phyloP scores from a whole-genome alignment of 805 yeast species.

The Zygosaccharomyces lentus region DNA sequence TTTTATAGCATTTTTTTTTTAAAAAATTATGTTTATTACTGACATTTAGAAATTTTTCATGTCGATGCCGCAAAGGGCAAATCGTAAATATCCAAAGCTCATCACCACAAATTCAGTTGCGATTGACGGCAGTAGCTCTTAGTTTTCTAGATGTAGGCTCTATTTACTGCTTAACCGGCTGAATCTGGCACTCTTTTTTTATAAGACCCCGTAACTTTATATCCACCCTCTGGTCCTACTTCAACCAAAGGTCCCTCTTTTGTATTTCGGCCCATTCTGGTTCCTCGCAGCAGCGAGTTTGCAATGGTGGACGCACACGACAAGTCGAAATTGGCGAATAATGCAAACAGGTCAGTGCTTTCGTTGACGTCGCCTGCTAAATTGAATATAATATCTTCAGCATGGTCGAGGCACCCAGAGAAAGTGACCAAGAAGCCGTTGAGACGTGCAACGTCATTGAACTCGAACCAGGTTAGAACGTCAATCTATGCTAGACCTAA shows the following conservation, averaged over 20 bases:
- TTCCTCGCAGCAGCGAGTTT: slow-evolving; percentile 1
- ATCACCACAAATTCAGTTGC: slow-evolving; percentile 7
- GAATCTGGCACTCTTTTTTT: not conserved
- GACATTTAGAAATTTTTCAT: not conserved
- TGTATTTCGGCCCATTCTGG: not conserved
- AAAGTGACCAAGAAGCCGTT: slow-evolving; percentile 25
- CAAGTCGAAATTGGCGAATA: slow-evolving; percentile 17
- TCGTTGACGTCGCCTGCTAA: slow-evolving; percentile 45
- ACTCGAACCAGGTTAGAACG: slow-evolving; percentile 12
- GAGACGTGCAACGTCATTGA: slow-evolving; percentile 27
- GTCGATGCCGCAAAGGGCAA: slow-evolving; percentile 6
- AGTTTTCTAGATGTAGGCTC: slow-evolving; percentile 2
- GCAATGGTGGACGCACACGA: slow-evolving; percentile 12
- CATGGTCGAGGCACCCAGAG: slow-evolving; percentile 19
- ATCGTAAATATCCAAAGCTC: slow-evolving; percentile 2
- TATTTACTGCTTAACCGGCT: not conserved
- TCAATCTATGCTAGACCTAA: slow-evolving; percentile 24
- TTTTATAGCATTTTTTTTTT: not conserved
- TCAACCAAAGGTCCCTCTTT: not conserved
- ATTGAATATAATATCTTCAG: slow-evolving; percentile 41
- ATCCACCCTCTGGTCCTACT: not conserved
- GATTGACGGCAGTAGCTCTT: slow-evolving; percentile 1
- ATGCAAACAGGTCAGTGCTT: slow-evolving; percentile 35
- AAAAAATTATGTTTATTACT: not conserved
- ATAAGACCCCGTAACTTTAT: not conserved